Evolutionary conservation across 805 yeast genomes (phyloP).

Genomic region (Jamesozyma lodderae): DNA sequence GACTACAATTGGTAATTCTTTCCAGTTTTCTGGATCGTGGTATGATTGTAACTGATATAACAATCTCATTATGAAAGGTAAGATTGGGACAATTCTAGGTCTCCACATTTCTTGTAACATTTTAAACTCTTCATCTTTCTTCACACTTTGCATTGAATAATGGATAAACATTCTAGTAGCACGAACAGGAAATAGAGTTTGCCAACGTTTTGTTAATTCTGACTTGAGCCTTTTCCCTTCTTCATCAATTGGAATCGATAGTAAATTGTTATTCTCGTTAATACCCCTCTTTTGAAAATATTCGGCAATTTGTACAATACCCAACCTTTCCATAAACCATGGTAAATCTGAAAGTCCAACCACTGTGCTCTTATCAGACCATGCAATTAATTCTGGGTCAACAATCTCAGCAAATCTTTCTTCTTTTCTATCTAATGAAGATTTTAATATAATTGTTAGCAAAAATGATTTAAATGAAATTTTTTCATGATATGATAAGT

Average conservation of each 20-base stretch:
- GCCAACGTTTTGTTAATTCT: slow-evolving; percentile 84
- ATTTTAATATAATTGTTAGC: slow-evolving; percentile 82
- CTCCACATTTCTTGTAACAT: slow-evolving; percentile 71
- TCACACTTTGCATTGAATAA: slow-evolving; percentile 86
- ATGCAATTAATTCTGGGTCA: slow-evolving; percentile 83
- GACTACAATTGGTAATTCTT: slow-evolving; percentile 75
- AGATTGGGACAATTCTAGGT: slow-evolving; percentile 83
- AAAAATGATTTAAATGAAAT: slow-evolving; percentile 90
- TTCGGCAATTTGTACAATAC: slow-evolving; percentile 86
- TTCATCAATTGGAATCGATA: slow-evolving; percentile 82
- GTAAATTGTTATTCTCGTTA: slow-evolving; percentile 61
- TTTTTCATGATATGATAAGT: slow-evolving; percentile 80
- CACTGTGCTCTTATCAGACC: slow-evolving; percentile 88
- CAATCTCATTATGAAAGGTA: slow-evolving; percentile 83
- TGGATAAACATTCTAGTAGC: slow-evolving; percentile 93
- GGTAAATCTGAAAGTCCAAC: slow-evolving; percentile 83
- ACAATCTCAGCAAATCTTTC: slow-evolving; percentile 80
- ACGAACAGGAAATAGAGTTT: slow-evolving; percentile 86
- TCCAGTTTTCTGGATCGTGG: slow-evolving; percentile 91
- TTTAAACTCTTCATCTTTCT: slow-evolving; percentile 66
- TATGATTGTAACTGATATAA: slow-evolving; percentile 88
- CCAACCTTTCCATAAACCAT: slow-evolving; percentile 97
- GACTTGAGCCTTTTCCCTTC: slow-evolving; percentile 69
- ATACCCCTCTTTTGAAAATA: slow-evolving; percentile 81
- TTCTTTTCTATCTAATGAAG: slow-evolving; percentile 61